These are phyloP conservation scores for Solidago caesia DNA, from an alignment of 129 eudicot species.

Conservation along the genomic window DNA sequence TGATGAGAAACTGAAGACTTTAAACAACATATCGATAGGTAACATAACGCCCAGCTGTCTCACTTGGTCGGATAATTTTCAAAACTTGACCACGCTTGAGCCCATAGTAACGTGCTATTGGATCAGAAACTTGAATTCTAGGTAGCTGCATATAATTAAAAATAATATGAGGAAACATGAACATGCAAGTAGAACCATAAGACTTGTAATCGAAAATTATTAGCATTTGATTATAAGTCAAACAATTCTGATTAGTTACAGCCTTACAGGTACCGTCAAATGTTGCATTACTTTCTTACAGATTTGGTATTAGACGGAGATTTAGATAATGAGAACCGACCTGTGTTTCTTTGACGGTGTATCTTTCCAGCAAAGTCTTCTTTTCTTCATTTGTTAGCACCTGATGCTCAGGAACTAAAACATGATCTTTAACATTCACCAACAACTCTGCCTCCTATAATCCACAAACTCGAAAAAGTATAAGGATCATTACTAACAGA, in stretches of 20 bases:
- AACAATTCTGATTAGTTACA: neutral
- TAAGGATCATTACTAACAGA: neutral
- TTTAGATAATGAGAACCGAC: slow-evolving; percentile 26
- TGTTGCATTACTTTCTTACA: neutral
- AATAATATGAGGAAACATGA: neutral
- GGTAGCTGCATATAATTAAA: slow-evolving; percentile 53
- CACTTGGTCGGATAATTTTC: slow-evolving; percentile 77
- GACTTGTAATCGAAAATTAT: neutral
- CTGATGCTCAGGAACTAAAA: slow-evolving; percentile 71
- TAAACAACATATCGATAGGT: slow-evolving; percentile 76
- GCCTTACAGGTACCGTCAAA: neutral
- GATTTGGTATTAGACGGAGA: neutral
- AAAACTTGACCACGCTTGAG: slow-evolving; percentile 75
- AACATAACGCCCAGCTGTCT: slow-evolving; percentile 78
- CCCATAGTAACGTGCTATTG: slow-evolving; percentile 79
- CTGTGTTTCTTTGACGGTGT: slow-evolving; percentile 86
- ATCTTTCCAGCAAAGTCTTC: slow-evolving; percentile 74
- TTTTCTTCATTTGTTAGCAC: slow-evolving; percentile 66
- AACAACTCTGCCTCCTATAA: slow-evolving; percentile 77
- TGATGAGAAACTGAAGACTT: neutral
- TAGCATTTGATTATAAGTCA: neutral
- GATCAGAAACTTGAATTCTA: slow-evolving; percentile 68
- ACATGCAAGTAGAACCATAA: neutral
- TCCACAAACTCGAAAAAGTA: neutral
- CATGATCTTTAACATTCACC: slow-evolving; percentile 70